Percentiles rank a stretch among this genome's conserved stretches.
Evolutionary conservation across 78 protist species (phyloP).

Genomic region (Polysphondylium violaceum): DNA sequence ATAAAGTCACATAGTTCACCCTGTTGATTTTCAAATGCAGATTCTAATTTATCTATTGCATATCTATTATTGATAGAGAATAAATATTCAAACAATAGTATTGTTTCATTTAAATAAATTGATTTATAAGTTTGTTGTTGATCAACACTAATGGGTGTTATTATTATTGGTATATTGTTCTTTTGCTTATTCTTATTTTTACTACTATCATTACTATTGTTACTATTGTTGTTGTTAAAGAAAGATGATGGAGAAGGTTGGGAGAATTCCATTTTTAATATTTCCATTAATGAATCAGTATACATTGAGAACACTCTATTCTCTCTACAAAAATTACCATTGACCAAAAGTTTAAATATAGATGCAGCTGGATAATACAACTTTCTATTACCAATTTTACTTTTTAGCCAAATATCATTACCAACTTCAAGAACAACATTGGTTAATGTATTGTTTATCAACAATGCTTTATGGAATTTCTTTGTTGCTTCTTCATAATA

Average conservation of each 20-base stretch:
- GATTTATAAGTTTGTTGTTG: neutral
- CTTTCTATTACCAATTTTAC: constrained; percentile 52
- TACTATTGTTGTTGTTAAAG: neutral
- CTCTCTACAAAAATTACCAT: neutral
- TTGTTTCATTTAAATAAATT: constrained; percentile 13
- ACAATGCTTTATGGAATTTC: constrained; percentile 35
- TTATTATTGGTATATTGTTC: too few relatives aligned
- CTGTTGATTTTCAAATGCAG: constrained; percentile 18
- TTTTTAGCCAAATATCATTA: constrained; percentile 48
- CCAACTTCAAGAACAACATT: constrained; percentile 32
- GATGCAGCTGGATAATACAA: constrained; percentile 39
- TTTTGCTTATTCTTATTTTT: too few relatives aligned
- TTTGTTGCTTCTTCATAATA: constrained; percentile 33
- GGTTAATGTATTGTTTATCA: neutral
- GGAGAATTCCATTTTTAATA: constrained; percentile 10
- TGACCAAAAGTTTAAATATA: constrained; percentile 26
- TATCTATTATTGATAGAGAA: constrained; percentile 13
- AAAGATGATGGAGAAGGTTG: neutral
- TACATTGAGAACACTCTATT: constrained; percentile 62
- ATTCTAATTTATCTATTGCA: constrained; percentile 23
- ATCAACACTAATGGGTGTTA: neutral
- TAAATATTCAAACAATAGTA: constrained; percentile 3
- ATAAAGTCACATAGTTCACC: constrained; percentile 41
- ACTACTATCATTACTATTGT: too few relatives aligned
- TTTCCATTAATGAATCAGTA: constrained; percentile 49